A percentile compares a stretch with the other conserved stretches of the same genome.
Conservation (phyloP, 73 alveolate species). For the Paramecium octaurelia region DNA sequence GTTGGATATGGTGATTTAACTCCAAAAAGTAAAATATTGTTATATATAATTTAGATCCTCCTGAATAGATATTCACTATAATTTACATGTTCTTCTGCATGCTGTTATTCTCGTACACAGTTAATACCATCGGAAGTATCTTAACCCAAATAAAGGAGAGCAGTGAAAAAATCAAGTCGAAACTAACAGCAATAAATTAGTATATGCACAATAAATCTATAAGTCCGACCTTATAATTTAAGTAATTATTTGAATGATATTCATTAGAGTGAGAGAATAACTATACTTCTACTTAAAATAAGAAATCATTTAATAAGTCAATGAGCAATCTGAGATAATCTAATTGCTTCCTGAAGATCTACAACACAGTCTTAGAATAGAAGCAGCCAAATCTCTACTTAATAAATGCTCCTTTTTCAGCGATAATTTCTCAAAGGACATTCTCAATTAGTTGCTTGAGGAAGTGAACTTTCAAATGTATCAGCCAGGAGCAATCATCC, state of each 20-base stretch:
- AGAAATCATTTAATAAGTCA: neutral
- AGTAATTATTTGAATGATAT: neutral
- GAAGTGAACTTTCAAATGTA: neutral
- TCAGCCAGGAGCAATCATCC: neutral
- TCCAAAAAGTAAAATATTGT: neutral
- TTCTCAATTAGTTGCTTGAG: neutral
- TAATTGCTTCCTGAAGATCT: constrained; percentile 12
- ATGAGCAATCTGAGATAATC: neutral
- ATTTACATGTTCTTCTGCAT: neutral
- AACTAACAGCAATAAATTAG: neutral
- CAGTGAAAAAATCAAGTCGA: neutral
- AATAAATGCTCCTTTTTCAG: neutral
- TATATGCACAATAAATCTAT: constrained; percentile 16
- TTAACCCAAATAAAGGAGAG: neutral
- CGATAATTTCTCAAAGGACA: neutral
- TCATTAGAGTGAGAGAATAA: constrained; percentile 9
- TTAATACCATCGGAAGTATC: neutral
- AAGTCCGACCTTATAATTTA: neutral
- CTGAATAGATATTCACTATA: constrained; percentile 7
- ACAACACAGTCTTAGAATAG: neutral
- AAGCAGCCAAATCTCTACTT: neutral
- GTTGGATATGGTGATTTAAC: constrained; percentile 60
- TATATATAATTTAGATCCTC: neutral
- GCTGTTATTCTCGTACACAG: constrained; percentile 7
- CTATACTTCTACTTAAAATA: neutral